A percentile compares a stretch with the other conserved stretches of the same genome.
These are phyloP conservation scores for Chlamydomonas asymmetrica DNA, from an alignment of 139 green algal genomes.

Conservation along the genomic window DNA sequence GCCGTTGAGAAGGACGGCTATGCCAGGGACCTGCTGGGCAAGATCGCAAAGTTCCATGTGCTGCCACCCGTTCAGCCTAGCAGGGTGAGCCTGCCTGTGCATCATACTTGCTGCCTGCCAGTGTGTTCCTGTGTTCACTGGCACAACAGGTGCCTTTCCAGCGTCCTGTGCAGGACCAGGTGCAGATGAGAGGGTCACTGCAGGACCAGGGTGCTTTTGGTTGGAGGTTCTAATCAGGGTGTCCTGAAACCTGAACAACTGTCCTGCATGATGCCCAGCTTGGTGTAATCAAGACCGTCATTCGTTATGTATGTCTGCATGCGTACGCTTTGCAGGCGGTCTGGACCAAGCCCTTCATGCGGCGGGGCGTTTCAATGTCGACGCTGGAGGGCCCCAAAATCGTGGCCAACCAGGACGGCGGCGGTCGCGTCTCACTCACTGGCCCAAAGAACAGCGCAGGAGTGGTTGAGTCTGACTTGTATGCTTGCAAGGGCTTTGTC, in stretches of 20 bases:
- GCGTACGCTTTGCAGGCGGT: background rate
- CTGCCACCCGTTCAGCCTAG: slow-evolving; percentile 10
- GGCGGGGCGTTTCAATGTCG: background rate
- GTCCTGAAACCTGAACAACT: background rate
- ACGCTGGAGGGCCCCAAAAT: background rate
- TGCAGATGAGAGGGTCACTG: no score
- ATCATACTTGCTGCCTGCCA: background rate
- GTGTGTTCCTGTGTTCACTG: background rate
- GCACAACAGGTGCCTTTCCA: background rate
- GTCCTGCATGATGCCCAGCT: background rate
- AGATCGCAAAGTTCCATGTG: slow-evolving; percentile 18
- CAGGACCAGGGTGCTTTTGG: no score
- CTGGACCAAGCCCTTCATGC: slow-evolving; percentile 27
- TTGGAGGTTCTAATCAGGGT: no score
- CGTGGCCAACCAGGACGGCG: background rate
- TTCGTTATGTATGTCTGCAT: background rate
- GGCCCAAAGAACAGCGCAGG: background rate
- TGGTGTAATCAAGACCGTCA: no score
- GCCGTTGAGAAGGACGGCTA: slow-evolving; percentile 1
- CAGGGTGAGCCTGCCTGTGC: background rate
- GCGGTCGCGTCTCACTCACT: background rate
- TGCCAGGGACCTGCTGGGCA: slow-evolving; percentile 7
- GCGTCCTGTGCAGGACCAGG: background rate
- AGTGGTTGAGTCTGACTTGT: slow-evolving; percentile 3
- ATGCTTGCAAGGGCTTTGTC: slow-evolving; percentile 27